A percentile compares a stretch with the other conserved stretches of the same genome.
Evolutionary conservation across 148 eudicot species (phyloP).

Genomic region (Amaranthus palmeri): DNA sequence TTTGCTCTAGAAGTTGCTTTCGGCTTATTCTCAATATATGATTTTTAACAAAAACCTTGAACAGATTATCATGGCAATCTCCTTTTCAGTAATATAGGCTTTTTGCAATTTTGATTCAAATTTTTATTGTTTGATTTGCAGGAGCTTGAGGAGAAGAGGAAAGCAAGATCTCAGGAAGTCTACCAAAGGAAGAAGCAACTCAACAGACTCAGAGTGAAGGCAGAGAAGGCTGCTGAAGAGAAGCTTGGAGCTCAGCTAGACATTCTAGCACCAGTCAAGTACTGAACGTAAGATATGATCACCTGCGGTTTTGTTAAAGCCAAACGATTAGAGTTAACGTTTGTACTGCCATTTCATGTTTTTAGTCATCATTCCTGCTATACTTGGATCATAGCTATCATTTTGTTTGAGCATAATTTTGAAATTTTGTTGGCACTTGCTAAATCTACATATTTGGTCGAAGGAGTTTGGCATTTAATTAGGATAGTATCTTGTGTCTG

Average conservation of each 20-base stretch:
- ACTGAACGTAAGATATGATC: constrained; percentile 24
- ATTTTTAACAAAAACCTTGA: no score
- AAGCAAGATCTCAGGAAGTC: constrained; percentile 47
- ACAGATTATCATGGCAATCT: no score
- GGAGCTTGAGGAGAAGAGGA: constrained; percentile 77
- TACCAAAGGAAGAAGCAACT: constrained; percentile 63
- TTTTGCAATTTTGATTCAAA: neutral
- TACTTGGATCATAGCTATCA: neutral
- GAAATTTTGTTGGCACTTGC: constrained; percentile 3
- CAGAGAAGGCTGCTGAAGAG: constrained; percentile 57
- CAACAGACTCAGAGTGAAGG: constrained; percentile 43
- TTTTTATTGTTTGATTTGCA: constrained; percentile 5
- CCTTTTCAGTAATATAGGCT: no score
- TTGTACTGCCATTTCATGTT: constrained; percentile 5
- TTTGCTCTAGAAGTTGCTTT: no score
- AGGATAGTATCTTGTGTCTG: no score
- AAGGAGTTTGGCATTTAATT: neutral
- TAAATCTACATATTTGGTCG: neutral
- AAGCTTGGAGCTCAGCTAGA: constrained; percentile 61
- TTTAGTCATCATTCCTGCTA: neutral
- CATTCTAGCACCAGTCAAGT: constrained; percentile 51
- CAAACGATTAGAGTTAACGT: constrained; percentile 2
- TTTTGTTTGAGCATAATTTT: constrained; percentile 2
- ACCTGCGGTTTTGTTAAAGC: constrained; percentile 16
- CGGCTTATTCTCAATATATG: no score